Base-by-base conservation (phyloP, 2,329 filamentous ascomycete genomes). In the Fusarium vanettenii region DNA sequence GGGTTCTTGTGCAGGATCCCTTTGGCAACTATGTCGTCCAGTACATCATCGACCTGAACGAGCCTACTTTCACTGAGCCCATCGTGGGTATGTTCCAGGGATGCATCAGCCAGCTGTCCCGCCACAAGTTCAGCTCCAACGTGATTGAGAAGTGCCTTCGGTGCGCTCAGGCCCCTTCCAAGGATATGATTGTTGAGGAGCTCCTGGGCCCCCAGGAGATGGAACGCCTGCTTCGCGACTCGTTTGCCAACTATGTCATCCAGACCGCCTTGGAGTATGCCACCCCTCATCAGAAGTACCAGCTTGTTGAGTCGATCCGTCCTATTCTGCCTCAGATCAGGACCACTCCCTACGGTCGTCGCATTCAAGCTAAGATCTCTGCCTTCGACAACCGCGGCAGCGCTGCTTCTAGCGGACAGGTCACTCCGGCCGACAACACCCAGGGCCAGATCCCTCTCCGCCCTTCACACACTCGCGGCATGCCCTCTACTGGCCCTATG, bases 11-110 rank as follows among this genome's bases (percentile, higher is more conserved):
- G 22, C 95, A 98, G 82, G 97, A 99, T 82, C 96, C 97, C 0
- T 99, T 98, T 78, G 97, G 97, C 81, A 99, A 99, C 85, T 99
- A 99, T 76, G 97, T 99, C 60, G 94, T 99, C 60, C 97, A 99
- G 85, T 99, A 99, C 86, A 98, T 99, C 81, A 91, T 99, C 77
- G 97, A 98, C 81, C 89, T 98, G 64, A 95, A 95, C 76, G 95
- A 99, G 81, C 88, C 93, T 14, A 88, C 87, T 77, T 98, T 98
- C 85, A 98, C 96, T 1, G 93, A 97, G 79, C 96, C 96, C 5
- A 88, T 99, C 45, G 97, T 97, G 71, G 87, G 89, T 63, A 92
- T 92, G 80, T 98, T 99, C 86, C 86, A 89, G 66, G 93, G 93
- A 78, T 89, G 88, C 87, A 94, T 90, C 86, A 93, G 82, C 80